These are phyloP conservation scores for Trichophyton schoenleinii DNA, from an alignment of 2,329 filamentous ascomycete genomes.

Conservation along the genomic window DNA sequence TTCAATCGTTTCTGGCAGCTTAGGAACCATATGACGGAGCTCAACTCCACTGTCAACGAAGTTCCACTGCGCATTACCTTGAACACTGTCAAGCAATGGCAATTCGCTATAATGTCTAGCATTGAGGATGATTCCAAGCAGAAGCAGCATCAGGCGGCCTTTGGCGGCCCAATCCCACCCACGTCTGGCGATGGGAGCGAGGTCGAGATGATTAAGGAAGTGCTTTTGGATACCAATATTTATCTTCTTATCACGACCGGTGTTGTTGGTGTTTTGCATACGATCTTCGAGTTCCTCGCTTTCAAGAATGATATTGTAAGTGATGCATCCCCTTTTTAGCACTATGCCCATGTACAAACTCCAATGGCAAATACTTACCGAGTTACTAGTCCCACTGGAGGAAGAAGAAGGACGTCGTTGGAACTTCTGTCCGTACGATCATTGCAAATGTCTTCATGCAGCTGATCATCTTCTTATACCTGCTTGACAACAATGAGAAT, in stretches of 20 bases:
- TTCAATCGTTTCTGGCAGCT: conserved; percentile 98
- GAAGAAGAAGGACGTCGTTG: conserved; percentile 99
- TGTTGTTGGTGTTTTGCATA: conserved; percentile 75
- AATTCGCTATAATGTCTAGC: conserved; percentile 72
- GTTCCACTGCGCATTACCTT: conserved; percentile 74
- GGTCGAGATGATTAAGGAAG: conserved; percentile 94
- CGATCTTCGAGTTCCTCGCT: conserved; percentile 87
- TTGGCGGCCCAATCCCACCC: conserved; percentile 56
- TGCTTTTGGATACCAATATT: conserved; percentile 85
- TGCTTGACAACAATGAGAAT: conserved; percentile 93
- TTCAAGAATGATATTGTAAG: conserved; percentile 87
- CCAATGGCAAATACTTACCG: background rate
- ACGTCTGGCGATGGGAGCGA: conserved; percentile 74
- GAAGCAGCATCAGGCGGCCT: conserved; percentile 63
- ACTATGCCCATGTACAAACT: background rate
- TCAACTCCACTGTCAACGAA: conserved; percentile 78
- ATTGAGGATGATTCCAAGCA: conserved; percentile 83
- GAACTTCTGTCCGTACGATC: conserved; percentile 90
- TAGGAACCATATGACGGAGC: conserved; percentile 72
- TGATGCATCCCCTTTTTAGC: conserved; percentile 1
- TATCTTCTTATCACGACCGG: conserved; percentile 77
- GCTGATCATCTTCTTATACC: conserved; percentile 83
- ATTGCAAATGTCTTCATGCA: conserved; percentile 98
- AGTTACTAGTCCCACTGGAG: conserved; percentile 62
- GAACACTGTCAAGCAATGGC: conserved; percentile 73